phyloP scores from a whole-genome alignment of 2,329 filamentous ascomycete species.

The Parastagonospora nodorum region DNA sequence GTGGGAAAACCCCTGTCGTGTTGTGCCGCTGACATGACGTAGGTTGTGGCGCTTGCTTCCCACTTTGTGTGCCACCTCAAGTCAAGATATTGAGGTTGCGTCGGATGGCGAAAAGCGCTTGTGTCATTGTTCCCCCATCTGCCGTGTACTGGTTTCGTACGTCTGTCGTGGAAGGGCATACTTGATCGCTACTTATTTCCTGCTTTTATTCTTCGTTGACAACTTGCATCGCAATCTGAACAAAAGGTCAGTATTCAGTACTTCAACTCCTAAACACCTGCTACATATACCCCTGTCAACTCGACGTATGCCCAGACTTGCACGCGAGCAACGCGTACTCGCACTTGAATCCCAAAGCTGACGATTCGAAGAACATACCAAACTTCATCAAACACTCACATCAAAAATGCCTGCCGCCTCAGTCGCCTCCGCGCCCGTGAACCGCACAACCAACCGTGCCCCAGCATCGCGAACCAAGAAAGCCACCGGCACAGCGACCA shows the following conservation, averaged over 20 bases:
- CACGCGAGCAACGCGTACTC: conserved; percentile 22
- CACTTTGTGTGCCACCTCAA: conserved; percentile 32
- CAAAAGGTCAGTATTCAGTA: conserved; percentile 20
- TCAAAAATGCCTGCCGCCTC: conserved; percentile 40
- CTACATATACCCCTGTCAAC: neutral
- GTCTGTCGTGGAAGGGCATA: neutral
- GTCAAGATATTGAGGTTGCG: conserved; percentile 28
- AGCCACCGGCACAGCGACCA: conserved; percentile 18
- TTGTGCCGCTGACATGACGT: conserved; percentile 36
- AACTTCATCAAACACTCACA: neutral
- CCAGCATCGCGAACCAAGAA: conserved; percentile 41
- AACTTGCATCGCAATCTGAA: neutral
- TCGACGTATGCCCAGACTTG: conserved; percentile 18
- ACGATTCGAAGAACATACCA: conserved; percentile 1
- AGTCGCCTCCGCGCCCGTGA: conserved; percentile 40
- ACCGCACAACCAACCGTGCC: conserved; percentile 37
- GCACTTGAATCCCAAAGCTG: conserved; percentile 1
- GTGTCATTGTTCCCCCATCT: conserved; percentile 13
- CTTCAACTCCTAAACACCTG: conserved; percentile 4
- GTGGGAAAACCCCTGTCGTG: conserved; percentile 22
- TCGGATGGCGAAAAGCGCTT: conserved; percentile 5
- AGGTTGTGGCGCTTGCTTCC: conserved; percentile 38
- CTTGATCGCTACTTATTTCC: neutral
- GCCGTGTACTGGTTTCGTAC: neutral
- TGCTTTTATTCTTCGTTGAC: neutral